These are phyloP conservation scores for Lactifluus hygrophoroides DNA, from an alignment of 768 basidiomycete genomes.

Conservation along the genomic window DNA sequence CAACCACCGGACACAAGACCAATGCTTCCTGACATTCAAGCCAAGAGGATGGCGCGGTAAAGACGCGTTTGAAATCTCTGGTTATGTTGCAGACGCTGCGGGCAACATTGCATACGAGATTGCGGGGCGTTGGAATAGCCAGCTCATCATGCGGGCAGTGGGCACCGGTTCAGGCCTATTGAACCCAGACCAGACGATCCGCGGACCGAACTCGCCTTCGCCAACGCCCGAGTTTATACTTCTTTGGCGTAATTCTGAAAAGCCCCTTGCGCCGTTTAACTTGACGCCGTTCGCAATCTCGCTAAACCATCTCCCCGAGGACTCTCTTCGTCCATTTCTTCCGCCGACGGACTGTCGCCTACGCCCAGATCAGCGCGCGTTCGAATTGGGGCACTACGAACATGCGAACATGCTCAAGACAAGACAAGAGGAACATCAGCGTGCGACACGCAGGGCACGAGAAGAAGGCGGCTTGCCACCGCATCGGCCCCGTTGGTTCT, in stretches of 20 bases:
- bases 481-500: constrained; percentile 86
- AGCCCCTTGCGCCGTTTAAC: constrained; percentile 81
- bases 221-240: constrained; percentile 68
- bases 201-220: constrained; percentile 35
- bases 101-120: constrained; percentile 77
- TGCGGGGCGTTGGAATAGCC: constrained; percentile 92
- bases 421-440: constrained; percentile 77
- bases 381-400: constrained; percentile 83
- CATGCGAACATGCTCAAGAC: constrained; percentile 73
- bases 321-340: constrained; percentile 59
- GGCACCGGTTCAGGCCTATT: constrained; percentile 49
- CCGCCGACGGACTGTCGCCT: constrained; percentile 89
- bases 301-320: constrained; percentile 76
- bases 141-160: constrained; percentile 76
- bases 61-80: constrained; percentile 89
- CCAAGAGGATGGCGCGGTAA: constrained; percentile 91
- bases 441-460: constrained; percentile 55
- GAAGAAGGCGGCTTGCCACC: constrained; percentile 66
- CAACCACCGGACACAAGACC: constrained; percentile 87
- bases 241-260: constrained; percentile 89
- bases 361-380: constrained; percentile 89
- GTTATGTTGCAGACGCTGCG: constrained; percentile 58
- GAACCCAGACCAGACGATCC: constrained; percentile 62
- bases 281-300: constrained; percentile 92
- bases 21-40: constrained; percentile 88